phyloP scores from a whole-genome alignment of 257 asterid genomes.

The Ajuga chamaepitys region DNA sequence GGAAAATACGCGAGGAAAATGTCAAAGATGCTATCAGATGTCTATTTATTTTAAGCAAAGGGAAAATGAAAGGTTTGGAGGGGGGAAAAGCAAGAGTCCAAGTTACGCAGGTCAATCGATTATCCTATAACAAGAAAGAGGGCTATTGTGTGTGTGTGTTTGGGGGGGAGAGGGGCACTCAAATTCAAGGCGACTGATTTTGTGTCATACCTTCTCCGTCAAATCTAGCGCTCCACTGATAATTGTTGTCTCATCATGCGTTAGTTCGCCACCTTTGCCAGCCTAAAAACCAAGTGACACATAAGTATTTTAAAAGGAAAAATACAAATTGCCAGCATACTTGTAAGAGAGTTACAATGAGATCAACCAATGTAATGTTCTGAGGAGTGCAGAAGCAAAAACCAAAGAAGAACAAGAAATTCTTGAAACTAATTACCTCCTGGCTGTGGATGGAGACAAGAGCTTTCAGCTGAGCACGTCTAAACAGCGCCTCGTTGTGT shows the following conservation, averaged over 20 bases:
- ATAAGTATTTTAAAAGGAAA: constrained; percentile 1
- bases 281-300: constrained; percentile 41
- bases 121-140: too few relatives aligned
- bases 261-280: constrained; percentile 98
- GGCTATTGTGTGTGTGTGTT: too few relatives aligned
- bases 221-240: constrained; percentile 97
- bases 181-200: background rate
- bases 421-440: constrained; percentile 48
- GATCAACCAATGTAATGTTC: background rate
- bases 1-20: constrained; percentile 10
- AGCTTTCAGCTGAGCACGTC: constrained; percentile 99
- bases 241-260: constrained; percentile 96
- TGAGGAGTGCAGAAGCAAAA: background rate
- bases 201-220: constrained; percentile 74
- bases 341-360: background rate
- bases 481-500: constrained; percentile 85
- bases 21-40: background rate
- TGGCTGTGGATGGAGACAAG: constrained; percentile 93
- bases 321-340: background rate
- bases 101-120: background rate
- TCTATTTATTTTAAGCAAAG: background rate
- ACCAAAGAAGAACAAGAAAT: background rate
- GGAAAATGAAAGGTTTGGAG: background rate
- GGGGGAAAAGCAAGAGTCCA: background rate
- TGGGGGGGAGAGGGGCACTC: too few relatives aligned